Base-by-base conservation (phyloP, 2,329 filamentous ascomycete species). In the Exutisphaerella laricina region DNA sequence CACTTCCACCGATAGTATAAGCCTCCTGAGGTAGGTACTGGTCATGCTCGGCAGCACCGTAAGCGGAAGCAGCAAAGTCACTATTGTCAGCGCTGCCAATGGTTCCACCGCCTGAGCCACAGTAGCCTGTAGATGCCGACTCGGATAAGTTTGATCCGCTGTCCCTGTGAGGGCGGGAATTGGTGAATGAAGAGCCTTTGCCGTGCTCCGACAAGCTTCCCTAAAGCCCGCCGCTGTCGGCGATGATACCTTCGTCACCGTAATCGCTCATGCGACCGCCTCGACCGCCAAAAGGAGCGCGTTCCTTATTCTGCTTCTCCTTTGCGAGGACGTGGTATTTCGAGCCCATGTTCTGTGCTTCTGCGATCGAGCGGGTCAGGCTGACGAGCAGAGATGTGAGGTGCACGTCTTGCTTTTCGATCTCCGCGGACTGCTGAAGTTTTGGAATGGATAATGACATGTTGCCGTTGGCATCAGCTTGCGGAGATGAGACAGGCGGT, bases 381-480 rank as follows among this genome's bases (percentile, higher is more conserved):
- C 78, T 75, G 32, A 85, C 83, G 6, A 97, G 75, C 2, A 97
- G 70, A 4, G 79, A 78, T 37, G 94, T 77, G 2, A 96, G 75
- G 41, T 82, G 75, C 20, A 95, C 88, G 56, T 97, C 88, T 58
- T 94, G 92, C 48, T 82, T 74, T 67, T 95, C 85, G 40, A 84
- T 80, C 26, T 84, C 71, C 26, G 85, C 77, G 10, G 60, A 58
- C 25, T 53, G 43, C 22, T 53, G 43, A 13, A 59, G 40, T 13
- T 49, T 47, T 6, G 51, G 46, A 18, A 35, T 23, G 63, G 94
- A 84, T 23, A 77, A 72, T 17, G 23, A 20, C 8, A 35, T n/a
- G 33, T 35, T 35, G 33, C 33, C 33, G 18, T 73, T 68, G 8
- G 47, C 7, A 28, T 49, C 45, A 81, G 34, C 92, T 74, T 41